Evolutionary conservation across 1,139 yeast species (phyloP), one percentile per base, ranked within the genome.

Genomic region (Taphrina flavorubra): DNA sequence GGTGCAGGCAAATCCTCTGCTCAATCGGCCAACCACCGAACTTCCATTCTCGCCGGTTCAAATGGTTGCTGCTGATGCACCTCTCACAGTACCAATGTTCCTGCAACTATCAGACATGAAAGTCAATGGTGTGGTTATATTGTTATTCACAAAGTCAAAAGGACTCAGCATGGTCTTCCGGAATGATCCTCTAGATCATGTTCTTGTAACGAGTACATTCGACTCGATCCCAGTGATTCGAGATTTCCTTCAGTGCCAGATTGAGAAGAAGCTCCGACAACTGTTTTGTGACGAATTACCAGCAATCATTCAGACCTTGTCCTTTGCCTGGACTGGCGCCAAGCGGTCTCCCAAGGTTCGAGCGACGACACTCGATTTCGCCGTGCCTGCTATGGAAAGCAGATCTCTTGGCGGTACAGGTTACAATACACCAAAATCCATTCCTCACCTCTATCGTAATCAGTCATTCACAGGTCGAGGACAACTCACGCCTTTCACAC

Each of bases 161-260:
- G 97, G 97, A 0, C 82, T 91, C 66, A 91, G 97, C 0, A 80
- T 91, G 56, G 97, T 91, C 44, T 91, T 91, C 78, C 83, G 94
- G 73, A 91, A 91, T 77, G 97, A 91, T 77, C 97, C 97, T 0
- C 81, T 91, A 70, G 96, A 90, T 73, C 85, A 88, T 39, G 90
- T 91, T 71, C 87, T 87, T 72, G 96, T 91, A 10, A 86, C 87
- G 70, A 89, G 96, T 8, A 88, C 96, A 14, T 90, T 91, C 78
- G 97, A 91, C 77, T 86, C 88, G 55, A 89, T 91, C 53, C 90
- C 89, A 69, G 92, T 91, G 0, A 85, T 91, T 75, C 95, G 96
- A 18, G 84, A 86, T 71, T 89, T 90, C 73, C 79, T 91, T 69
- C 97, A 91, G 75, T 84, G 84, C 60, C 95, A 90, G 76, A 91